Evolutionary conservation across 768 basidiomycete species (phyloP).

Genomic region (Xanthoconium purpureum): DNA sequence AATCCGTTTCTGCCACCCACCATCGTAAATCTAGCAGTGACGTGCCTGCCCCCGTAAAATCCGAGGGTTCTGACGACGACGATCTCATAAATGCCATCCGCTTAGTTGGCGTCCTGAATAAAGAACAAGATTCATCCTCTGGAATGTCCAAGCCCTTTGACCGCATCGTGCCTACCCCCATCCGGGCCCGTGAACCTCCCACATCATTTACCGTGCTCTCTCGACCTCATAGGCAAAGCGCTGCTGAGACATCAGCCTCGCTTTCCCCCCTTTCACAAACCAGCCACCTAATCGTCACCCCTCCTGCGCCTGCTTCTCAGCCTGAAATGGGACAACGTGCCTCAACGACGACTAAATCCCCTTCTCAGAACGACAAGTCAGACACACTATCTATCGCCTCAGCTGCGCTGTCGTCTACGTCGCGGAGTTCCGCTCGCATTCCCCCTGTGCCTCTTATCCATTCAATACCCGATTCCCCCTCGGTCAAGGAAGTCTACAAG

Average conservation of each 20-base stretch:
- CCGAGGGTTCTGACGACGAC: conserved; percentile 23
- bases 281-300: not conserved
- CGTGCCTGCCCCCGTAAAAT: not conserved
- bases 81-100: conserved; percentile 33
- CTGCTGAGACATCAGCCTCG: conserved; percentile 10
- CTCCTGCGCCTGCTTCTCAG: conserved; percentile 7
- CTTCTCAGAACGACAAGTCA: conserved; percentile 25
- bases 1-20: conserved; percentile 1
- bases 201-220: conserved; percentile 64
- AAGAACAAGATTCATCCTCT: conserved; percentile 17
- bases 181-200: conserved; percentile 52
- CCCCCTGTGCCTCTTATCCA: conserved; percentile 31
- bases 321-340: conserved; percentile 13
- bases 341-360: conserved; percentile 1
- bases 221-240: conserved; percentile 42
- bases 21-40: conserved; percentile 22
- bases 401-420: conserved; percentile 17
- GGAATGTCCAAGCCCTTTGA: conserved; percentile 7
- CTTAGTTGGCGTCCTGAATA: conserved; percentile 28
- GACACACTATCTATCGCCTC: conserved; percentile 26
- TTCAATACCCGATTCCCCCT: conserved; percentile 33
- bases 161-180: conserved; percentile 50
- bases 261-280: conserved; percentile 12
- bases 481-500: conserved; percentile 24
- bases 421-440: conserved; percentile 25